Conservation (phyloP, 495 filamentous ascomycete genomes). For the Hypoxylon subgilvum region DNA sequence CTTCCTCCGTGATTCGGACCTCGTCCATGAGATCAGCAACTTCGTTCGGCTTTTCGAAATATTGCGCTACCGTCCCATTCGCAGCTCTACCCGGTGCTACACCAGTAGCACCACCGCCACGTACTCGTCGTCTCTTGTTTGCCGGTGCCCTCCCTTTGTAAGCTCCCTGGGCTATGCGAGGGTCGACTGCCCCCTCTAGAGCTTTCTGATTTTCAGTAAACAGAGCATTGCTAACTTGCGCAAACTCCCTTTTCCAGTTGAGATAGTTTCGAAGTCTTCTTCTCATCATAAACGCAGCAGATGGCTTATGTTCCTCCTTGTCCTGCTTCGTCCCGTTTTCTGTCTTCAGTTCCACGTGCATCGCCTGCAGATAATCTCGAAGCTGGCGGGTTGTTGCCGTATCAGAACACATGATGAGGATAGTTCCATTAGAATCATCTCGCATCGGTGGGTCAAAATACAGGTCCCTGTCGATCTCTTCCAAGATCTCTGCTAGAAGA, state of each 20-base stretch:
- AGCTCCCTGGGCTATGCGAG: slow-evolving; percentile 47
- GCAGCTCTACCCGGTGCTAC: slow-evolving; percentile 57
- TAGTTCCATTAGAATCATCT: slow-evolving; percentile 89
- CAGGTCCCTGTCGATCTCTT: slow-evolving; percentile 90
- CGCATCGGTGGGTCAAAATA: slow-evolving; percentile 76
- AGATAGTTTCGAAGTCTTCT: slow-evolving; percentile 86
- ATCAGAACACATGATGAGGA: slow-evolving; percentile 94
- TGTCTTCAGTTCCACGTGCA: slow-evolving; percentile 73
- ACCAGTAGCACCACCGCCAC: slow-evolving; percentile 73
- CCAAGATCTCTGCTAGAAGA: slow-evolving; percentile 80
- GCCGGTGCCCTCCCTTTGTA: slow-evolving; percentile 65
- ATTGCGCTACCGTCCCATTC: slow-evolving; percentile 56
- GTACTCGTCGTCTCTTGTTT: slow-evolving; percentile 87
- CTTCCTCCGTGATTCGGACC: slow-evolving; percentile 80
- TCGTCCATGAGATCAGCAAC: slow-evolving; percentile 65
- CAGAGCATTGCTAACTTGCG: slow-evolving; percentile 76
- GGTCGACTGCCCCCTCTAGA: slow-evolving; percentile 65
- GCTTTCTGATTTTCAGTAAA: slow-evolving; percentile 82
- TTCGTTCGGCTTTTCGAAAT: slow-evolving; percentile 57
- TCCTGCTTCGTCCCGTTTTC: slow-evolving; percentile 48
- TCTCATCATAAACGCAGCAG: slow-evolving; percentile 86
- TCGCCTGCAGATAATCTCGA: slow-evolving; percentile 86
- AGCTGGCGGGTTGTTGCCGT: slow-evolving; percentile 86
- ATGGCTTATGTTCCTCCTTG: slow-evolving; percentile 64
- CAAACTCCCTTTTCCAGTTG: slow-evolving; percentile 88